These are phyloP conservation scores for Penicillium herquei DNA, from an alignment of 495 filamentous ascomycete species.

Conservation along the genomic window DNA sequence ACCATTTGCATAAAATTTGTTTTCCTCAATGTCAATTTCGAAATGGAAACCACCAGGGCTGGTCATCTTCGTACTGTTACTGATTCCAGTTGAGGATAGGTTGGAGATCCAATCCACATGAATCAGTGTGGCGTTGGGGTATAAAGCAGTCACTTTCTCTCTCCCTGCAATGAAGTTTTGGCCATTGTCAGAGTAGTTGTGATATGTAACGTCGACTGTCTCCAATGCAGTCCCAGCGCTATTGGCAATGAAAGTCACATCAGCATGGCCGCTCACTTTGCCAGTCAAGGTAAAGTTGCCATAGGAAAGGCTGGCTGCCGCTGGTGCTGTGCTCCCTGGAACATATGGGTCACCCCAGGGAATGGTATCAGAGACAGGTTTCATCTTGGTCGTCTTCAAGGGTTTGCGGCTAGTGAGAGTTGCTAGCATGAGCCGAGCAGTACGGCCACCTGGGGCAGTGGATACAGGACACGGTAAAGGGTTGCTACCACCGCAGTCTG, in stretches of 20 bases:
- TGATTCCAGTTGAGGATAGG: constrained; percentile 10
- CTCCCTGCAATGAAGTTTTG: constrained; percentile 11
- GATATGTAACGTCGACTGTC: constrained; percentile 17
- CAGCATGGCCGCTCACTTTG: background rate
- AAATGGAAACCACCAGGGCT: constrained; percentile 22
- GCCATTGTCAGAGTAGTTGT: constrained; percentile 24
- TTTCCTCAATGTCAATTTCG: constrained; percentile 15
- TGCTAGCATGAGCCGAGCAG: constrained; percentile 20
- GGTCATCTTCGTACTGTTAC: constrained; percentile 17
- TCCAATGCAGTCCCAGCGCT: background rate
- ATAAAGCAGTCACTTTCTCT: constrained; percentile 11
- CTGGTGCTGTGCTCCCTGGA: background rate
- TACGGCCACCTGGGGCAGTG: constrained; percentile 15
- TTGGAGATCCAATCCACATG: constrained; percentile 23
- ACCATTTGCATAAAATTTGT: constrained; percentile 25
- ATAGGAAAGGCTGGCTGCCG: background rate
- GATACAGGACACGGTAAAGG: constrained; percentile 18
- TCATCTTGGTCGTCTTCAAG: too few relatives aligned
- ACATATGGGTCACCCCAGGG: background rate
- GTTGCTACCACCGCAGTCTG: constrained; percentile 18
- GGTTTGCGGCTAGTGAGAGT: constrained; percentile 7
- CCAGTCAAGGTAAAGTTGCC: background rate
- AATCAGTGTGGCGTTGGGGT: background rate
- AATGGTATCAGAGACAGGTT: background rate
- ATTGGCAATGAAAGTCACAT: background rate